Percentiles rank a stretch among this genome's conserved stretches.
Conservation (phyloP, 352 stramenopile species). For the Globisporangium radiosum region DNA sequence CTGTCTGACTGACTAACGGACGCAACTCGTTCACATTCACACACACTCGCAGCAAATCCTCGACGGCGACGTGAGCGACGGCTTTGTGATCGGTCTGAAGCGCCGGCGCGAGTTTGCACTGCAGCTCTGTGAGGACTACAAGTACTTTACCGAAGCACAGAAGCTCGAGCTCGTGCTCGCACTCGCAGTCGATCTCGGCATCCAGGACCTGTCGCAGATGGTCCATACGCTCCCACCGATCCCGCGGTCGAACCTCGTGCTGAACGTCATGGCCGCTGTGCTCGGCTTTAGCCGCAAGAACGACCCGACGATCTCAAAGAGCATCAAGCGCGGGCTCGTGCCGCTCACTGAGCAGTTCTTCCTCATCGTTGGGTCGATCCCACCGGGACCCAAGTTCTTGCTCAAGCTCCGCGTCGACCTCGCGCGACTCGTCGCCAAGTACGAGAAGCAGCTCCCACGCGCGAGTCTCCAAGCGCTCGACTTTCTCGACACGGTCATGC, state of each 20-base stretch:
- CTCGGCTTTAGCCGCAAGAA: slow-evolving; percentile 79
- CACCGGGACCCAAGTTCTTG: slow-evolving; percentile 64
- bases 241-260: slow-evolving; percentile 66
- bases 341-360: slow-evolving; percentile 79
- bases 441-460: slow-evolving; percentile 33
- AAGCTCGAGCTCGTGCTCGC: slow-evolving; percentile 76
- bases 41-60: slow-evolving; percentile 33
- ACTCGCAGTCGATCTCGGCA: slow-evolving; percentile 69
- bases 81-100: slow-evolving; percentile 82
- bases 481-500: slow-evolving; percentile 79
- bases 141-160: slow-evolving; percentile 66
- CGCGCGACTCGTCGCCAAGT: slow-evolving; percentile 38
- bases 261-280: slow-evolving; percentile 70
- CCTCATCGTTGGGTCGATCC: slow-evolving; percentile 61
- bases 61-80: slow-evolving; percentile 59
- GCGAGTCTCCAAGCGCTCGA: slow-evolving; percentile 59
- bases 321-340: slow-evolving; percentile 78
- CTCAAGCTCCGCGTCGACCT: slow-evolving; percentile 68
- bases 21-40: background rate
- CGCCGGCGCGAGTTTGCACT: slow-evolving; percentile 67
- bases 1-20: background rate
- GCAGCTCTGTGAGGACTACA: slow-evolving; percentile 70
- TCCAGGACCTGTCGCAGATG: slow-evolving; percentile 75
- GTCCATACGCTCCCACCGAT: slow-evolving; percentile 78
- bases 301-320: slow-evolving; percentile 79